A percentile compares a stretch with the other conserved stretches of the same genome.
phyloP scores from a whole-genome alignment of 805 yeast genomes.

The Candida manassasensis region DNA sequence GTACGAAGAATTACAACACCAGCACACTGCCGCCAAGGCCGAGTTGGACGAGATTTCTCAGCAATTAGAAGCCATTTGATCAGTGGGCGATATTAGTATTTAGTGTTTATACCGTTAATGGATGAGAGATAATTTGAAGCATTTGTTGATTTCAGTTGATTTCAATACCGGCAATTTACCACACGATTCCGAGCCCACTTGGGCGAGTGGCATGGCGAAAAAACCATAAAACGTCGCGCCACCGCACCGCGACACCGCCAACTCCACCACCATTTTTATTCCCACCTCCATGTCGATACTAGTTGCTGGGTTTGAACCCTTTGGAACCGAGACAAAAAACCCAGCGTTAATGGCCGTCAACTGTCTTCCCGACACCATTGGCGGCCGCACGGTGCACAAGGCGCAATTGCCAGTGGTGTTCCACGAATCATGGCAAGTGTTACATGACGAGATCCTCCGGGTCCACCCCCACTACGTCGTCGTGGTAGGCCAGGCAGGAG shows the following conservation, averaged over 20 bases:
- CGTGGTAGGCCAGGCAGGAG: slow-evolving; percentile 3
- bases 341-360: neutral
- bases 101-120: slow-evolving; percentile 1
- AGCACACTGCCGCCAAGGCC: slow-evolving; percentile 79
- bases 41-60: slow-evolving; percentile 96
- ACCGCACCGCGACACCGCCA: too few relatives aligned
- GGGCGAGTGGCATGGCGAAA: too few relatives aligned
- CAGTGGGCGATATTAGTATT: neutral
- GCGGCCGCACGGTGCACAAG: slow-evolving; percentile 1
- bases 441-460: neutral
- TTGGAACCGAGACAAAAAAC: slow-evolving; percentile 1
- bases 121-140: too few relatives aligned
- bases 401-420: slow-evolving; percentile 2
- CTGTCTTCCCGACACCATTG: neutral
- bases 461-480: neutral
- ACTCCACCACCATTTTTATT: too few relatives aligned
- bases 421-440: slow-evolving; percentile 5
- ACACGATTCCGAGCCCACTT: too few relatives aligned
- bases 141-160: too few relatives aligned
- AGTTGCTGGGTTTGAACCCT: slow-evolving; percentile 1
- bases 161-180: too few relatives aligned
- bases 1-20: slow-evolving; percentile 79
- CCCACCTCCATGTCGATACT: slow-evolving; percentile 1
- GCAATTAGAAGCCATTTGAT: slow-evolving; percentile 77
- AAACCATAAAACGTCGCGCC: too few relatives aligned